Evolutionary conservation across 2,329 filamentous ascomycete species (phyloP), one percentile per base, ranked within the genome.

Genomic region (Xylaria sp.): DNA sequence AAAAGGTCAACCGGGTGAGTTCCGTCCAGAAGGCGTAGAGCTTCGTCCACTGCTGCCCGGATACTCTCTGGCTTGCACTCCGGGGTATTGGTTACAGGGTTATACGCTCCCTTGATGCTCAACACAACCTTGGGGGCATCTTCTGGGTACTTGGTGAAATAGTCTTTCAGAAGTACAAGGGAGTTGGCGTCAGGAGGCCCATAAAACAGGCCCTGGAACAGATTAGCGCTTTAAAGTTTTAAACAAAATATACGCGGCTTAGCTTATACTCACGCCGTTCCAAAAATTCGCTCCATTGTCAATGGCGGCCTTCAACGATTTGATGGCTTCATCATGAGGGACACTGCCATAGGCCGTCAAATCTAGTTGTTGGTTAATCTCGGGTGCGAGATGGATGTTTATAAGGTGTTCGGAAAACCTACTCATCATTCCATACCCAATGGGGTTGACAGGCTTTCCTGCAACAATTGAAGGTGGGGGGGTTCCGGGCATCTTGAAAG

Each of bases 1-100:
- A 84, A 84, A 61, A 84, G 77, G 69, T 84, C 82, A 65, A 84
- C 70, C 43, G 75, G 78, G 70, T 81, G 81, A 57, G 74, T 78
- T 19, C 79, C 78, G 40, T 79, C 78, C 0, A 84, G 72, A 9
- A 78, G 69, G 17, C 72, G 72, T 50, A 83, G 67, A 59, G 77
- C 81, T 62, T 83, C 77, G 25, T 83, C 78, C 43, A 83, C 80
- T 61, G 77, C 78, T 40, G 78, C 72, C 15, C 73, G 72, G 1
- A 81, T 57, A 12, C 28, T 74, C 57, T 78, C 78, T 43, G 78
- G 75, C 33, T 71, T 71, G 38, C 72, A 75, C 42, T 79, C 79
- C 67, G 82, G 78, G 0, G 77, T 75, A 3, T 53, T 69, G 62
- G 79, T 58, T 17, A 67, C 63, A 4, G 69, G 70, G 59, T 75